Evolutionary conservation across 2,329 filamentous ascomycete genomes (phyloP), one percentile per base, ranked within the genome.

Genomic region (Diaporthe caulivora): DNA sequence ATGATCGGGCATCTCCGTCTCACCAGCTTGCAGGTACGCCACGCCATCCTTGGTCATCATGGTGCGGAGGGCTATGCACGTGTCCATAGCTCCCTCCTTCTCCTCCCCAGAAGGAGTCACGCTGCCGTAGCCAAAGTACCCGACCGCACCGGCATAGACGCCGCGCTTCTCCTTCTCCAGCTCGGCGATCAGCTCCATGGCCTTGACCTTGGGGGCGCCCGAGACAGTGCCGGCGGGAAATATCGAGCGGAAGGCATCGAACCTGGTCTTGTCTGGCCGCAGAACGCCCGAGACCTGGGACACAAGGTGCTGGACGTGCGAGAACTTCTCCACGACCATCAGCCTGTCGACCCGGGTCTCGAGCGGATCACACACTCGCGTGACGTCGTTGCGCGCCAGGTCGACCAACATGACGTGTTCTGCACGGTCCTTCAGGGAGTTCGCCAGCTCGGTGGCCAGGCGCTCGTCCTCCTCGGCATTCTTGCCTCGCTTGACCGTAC

Each of bases 341-440:
- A 98, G 86, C 70, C 95, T 91, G 86, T 99, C 97, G 34, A 98
- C 97, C 75, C 94, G 91, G 40, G 96, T 98, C 37, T 94, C 94
- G 49, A 92, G 87, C 24, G 97, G 97, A 84, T 98, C 95, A 83
- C 95, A 97, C 29, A 99, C 94, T 64, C 97, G 92, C 85, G 98
- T 98, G 78, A 99, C 91, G 83, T 99, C 97, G 87, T 99, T 98
- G 73, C 97, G 92, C 17, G 97, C 97, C 72, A 98, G 88, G 82
- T 99, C 96, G 60, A 98, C 97, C 78, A 99, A 87, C 97, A 99
- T 99, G 80, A 98, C 95, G 86, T 98, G 95, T 85, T 97, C 94
- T 67, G 94, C 94, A 70, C 94, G 91, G 86, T 99, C 97, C 84
- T 99, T 98, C 77, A 98, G 87, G 71, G 92, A 97, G 79, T 86